phyloP scores from a whole-genome alignment of 73 alveolate genomes.

The Paramecium pentaurelia region DNA sequence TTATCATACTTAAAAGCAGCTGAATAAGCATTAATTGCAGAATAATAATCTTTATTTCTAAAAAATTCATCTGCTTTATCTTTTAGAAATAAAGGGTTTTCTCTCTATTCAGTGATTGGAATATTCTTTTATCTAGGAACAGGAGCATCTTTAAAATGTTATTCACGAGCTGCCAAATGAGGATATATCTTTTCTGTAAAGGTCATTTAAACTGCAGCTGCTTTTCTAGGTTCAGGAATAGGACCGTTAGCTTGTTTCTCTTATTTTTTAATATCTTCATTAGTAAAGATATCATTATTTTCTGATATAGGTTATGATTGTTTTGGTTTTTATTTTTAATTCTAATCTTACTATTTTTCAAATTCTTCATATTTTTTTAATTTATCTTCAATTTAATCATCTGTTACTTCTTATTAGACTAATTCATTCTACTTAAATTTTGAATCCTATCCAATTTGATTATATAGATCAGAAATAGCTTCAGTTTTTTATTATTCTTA shows the following conservation, averaged over 20 bases:
- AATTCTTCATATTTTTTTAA: conserved; percentile 23
- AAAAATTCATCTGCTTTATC: conserved; percentile 55
- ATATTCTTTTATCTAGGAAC: conserved; percentile 30
- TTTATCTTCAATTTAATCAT: not conserved
- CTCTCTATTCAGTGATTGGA: not conserved
- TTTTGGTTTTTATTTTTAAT: not conserved
- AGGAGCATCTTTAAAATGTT: conserved; percentile 54
- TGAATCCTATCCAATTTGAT: not conserved
- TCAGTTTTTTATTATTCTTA: conserved; percentile 7
- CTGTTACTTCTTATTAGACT: not conserved
- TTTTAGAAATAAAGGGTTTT: conserved; percentile 52
- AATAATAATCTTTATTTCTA: conserved; percentile 47
- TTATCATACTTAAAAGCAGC: conserved; percentile 46
- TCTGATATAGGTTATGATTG: not conserved
- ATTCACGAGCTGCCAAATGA: conserved; percentile 55
- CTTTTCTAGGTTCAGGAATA: conserved; percentile 43
- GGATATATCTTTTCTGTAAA: conserved; percentile 54
- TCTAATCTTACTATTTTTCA: conserved; percentile 4
- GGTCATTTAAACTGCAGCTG: not conserved
- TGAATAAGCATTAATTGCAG: conserved; percentile 53
- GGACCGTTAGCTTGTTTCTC: not conserved
- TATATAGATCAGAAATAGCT: not conserved
- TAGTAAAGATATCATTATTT: conserved; percentile 35
- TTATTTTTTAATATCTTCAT: conserved; percentile 32
- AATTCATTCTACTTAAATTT: not conserved